phyloP scores from a whole-genome alignment of 163 green algal species.

The Scenedesmus sp. region DNA sequence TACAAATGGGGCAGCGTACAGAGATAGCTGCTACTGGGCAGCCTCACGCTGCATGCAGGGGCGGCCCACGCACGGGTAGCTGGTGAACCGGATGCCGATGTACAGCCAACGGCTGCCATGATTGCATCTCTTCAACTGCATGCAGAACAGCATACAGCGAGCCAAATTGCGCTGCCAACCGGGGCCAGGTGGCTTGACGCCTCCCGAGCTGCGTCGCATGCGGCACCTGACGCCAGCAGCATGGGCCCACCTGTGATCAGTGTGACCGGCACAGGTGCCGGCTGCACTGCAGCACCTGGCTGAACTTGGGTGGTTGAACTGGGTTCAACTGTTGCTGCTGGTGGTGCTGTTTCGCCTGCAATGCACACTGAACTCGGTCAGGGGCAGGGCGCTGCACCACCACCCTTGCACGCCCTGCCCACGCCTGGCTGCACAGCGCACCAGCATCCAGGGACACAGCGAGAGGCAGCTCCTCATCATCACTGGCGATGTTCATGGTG shows the following conservation, averaged over 20 bases:
- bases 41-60: no score
- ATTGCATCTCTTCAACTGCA: neutral
- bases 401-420: neutral
- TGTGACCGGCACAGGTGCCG: slow-evolving; percentile 49
- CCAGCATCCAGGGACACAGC: slow-evolving; percentile 21
- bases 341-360: neutral
- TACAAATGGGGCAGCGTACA: neutral
- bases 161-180: neutral
- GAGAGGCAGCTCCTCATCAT: slow-evolving; percentile 43
- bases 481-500: neutral
- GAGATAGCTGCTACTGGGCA: neutral
- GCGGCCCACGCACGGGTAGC: no score
- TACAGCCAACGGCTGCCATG: neutral
- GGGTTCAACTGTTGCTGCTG: neutral
- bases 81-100: no score
- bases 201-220: neutral
- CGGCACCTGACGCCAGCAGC: neutral
- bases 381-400: neutral
- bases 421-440: neutral
- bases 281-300: neutral
- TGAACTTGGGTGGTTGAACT: neutral
- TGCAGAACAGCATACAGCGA: neutral
- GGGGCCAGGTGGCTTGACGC: neutral
- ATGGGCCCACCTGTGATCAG: slow-evolving; percentile 48
- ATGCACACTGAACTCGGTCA: neutral